A percentile compares a stretch with the other conserved stretches of the same genome.
These are phyloP conservation scores for Brassica cretica DNA, from an alignment of 345 rosid genomes.

Conservation along the genomic window DNA sequence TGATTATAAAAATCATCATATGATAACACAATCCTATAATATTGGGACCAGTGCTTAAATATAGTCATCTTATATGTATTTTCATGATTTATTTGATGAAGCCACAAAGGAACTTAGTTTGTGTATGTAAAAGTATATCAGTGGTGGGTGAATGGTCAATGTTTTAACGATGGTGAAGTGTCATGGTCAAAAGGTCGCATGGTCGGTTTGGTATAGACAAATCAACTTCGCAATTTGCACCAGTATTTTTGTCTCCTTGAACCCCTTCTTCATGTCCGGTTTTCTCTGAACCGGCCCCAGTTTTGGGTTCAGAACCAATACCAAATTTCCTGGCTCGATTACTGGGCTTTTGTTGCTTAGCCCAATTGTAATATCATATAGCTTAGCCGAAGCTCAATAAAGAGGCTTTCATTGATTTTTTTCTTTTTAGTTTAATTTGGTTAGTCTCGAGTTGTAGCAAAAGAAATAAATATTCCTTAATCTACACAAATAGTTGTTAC, in stretches of 20 bases:
- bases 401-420: not conserved
- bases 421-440: not conserved
- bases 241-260: slow-evolving; percentile 15
- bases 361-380: not conserved
- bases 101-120: slow-evolving; percentile 4
- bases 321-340: not conserved
- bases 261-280: not conserved
- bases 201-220: slow-evolving; percentile 29
- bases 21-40: not conserved
- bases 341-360: slow-evolving; percentile 20
- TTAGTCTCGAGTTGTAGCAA: not conserved
- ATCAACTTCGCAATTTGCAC: slow-evolving; percentile 19
- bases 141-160: slow-evolving; percentile 34
- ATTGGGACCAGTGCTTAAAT: slow-evolving; percentile 7
- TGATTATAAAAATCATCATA: slow-evolving; percentile 27
- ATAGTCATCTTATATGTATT: not conserved
- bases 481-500: slow-evolving; percentile 13
- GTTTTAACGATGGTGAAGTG: slow-evolving; percentile 29
- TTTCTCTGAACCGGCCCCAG: not conserved
- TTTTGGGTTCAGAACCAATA: slow-evolving; percentile 5
- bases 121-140: not conserved
- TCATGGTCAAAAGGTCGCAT: slow-evolving; percentile 20
- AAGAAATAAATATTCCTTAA: not conserved
- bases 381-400: not conserved
- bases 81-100: not conserved